Evolutionary conservation across 108 stramenopile genomes (phyloP), one percentile per base, ranked within the genome.

Genomic region (Nitzschia putrida): DNA sequence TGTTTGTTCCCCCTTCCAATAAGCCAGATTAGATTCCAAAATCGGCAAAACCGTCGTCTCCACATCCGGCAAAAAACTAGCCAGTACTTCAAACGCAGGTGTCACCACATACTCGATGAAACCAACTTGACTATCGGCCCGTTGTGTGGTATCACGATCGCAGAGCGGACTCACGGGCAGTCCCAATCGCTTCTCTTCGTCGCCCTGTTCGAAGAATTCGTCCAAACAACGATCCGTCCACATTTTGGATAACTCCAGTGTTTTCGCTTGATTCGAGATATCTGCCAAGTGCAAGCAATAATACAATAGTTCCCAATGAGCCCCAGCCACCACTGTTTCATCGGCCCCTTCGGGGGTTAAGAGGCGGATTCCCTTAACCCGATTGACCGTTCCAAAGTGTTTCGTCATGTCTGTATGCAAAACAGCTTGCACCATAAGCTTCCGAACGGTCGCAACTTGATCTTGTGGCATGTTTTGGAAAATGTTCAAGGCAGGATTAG

Each of bases 31-130:
- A 0, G 61, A 13, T 20, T 77, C 57, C 14, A 87, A 53, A 25
- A 61, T 61, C 0, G 85, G 85, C 37, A 87, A 14, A 3, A 84
- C 58, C 56, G 77, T 63, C 12, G 66, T 52, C 5, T 64, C 41
- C 16, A 87, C 77, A 11, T 21, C 42, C 0, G 86, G 86, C 24
- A 87, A 9, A n/a, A 84, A 53, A 45, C 79, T 72, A 2, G 71
- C 84, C 52, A 89, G 68, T 20, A 85, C 54, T 53, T 81, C 66
- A 67, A 72, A 85, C 51, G 85, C 64, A 9, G 95, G 95, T 38
- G 74, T 63, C 13, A 92, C 83, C 53, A 94, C 85, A 71, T 87
- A 93, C 57, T 89, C 81, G 29, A 94, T 83, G 60, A 95, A 95
- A 43, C 88, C 91, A 42, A 80, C 76, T 76, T 95, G 95, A 57